Base-by-base conservation (phyloP, 768 basidiomycete genomes). In the Tubosaeta sp. region DNA sequence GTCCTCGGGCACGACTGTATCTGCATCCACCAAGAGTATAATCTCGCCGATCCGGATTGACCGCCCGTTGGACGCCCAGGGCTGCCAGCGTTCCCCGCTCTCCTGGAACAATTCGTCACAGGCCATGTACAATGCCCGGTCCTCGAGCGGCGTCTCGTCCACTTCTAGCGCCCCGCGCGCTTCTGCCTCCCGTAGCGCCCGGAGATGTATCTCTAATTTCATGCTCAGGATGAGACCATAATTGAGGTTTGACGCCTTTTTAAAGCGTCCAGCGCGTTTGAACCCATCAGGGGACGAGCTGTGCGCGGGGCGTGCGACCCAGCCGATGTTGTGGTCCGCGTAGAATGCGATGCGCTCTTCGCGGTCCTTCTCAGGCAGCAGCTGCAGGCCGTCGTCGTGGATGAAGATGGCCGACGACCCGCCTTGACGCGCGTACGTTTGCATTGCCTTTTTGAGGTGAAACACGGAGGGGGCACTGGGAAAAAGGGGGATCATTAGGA, bases 231-330 rank as follows among this genome's bases (percentile, higher is more conserved):
- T 68, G 10, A 79, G 72, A 7, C 81, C 90, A 53, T 86, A 93
- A 66, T 94, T 95, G 81, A 94, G 81, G 67, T 95, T 95, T 25
- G 83, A 86, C 2, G 91, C 91, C 66, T 95, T 95, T 76, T 95
- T 95, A 80, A 95, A 95, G 10, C 91, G 78, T 8, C 93, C 92
- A 0, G 86, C 66, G 27, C 73, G 69, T n/a, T 68, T 71, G 49
- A 69, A 68, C 5, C 62, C 69, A 14, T 24, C 44, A 1, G 55
- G 48, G 5, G 58, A 34, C 0, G 54, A 49, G 0, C 40, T 24
- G 8, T 84, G 80, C 48, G 62, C 67, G 0, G 83, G 83, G 30
- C 83, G 73, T 19, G 83, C 79, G 44, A 82, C 78, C 72, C 78
- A 84, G 16, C 77, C 83, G 40, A 84, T 80, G 50, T 73, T 76